Evolutionary conservation across 2,329 filamentous ascomycete species (phyloP).

Genomic region (Macrophomina pseudophaseolina): DNA sequence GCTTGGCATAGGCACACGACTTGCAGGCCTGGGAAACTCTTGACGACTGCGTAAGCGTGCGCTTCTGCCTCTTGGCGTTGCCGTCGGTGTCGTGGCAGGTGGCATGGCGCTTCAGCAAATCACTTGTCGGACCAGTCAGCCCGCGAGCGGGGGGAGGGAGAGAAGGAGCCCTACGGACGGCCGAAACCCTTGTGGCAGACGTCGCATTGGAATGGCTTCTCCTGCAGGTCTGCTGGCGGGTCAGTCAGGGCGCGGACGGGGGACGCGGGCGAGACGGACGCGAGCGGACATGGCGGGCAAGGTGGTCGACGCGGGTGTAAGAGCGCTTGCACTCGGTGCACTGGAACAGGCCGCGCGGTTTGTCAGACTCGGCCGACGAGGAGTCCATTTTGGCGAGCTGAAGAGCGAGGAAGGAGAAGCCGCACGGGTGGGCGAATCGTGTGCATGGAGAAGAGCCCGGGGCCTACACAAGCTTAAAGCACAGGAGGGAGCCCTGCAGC

Average conservation of each 20-base stretch:
- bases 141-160: neutral
- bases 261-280: conserved; percentile 37
- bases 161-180: conserved; percentile 42
- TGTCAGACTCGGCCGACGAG: conserved; percentile 17
- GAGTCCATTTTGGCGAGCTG: conserved; percentile 3
- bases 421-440: neutral
- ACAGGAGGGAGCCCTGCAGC: neutral
- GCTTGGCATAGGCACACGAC: conserved; percentile 56
- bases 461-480: conserved; percentile 14
- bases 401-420: neutral
- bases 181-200: conserved; percentile 54
- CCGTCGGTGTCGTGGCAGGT: conserved; percentile 50
- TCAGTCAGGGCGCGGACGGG: conserved; percentile 24
- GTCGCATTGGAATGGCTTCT: conserved; percentile 53
- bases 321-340: conserved; percentile 59
- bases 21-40: conserved; percentile 58
- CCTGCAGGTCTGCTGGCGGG: conserved; percentile 41
- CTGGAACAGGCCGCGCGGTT: conserved; percentile 43
- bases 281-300: conserved; percentile 59
- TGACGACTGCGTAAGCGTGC: conserved; percentile 27
- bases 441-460: conserved; percentile 1
- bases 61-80: conserved; percentile 33
- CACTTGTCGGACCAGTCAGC: conserved; percentile 36
- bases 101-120: conserved; percentile 58
- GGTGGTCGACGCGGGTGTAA: conserved; percentile 59